These are phyloP conservation scores for Diversispora eburnea DNA, from an alignment of 192 early-diverging fungal genomes.

Conservation along the genomic window DNA sequence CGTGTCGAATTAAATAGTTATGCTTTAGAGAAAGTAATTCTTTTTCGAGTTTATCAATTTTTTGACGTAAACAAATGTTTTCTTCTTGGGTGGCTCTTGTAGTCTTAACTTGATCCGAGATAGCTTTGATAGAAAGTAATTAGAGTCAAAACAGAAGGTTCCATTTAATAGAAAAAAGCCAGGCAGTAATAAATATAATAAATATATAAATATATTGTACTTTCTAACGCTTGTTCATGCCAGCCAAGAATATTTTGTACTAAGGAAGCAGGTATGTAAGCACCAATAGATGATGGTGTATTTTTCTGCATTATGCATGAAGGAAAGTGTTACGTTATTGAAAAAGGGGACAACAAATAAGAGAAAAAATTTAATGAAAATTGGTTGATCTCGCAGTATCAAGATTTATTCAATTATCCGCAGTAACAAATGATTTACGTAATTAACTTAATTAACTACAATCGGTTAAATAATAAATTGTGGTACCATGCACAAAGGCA, in stretches of 20 bases:
- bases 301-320: too few relatives aligned
- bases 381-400: background rate
- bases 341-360: too few relatives aligned
- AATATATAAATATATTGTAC: background rate
- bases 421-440: too few relatives aligned
- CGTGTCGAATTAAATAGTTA: background rate
- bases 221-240: conserved; percentile 13
- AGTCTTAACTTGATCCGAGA: background rate
- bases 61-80: background rate
- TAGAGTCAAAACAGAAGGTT: background rate
- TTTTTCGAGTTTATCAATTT: background rate
- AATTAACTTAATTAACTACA: too few relatives aligned
- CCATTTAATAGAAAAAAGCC: background rate
- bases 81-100: background rate
- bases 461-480: too few relatives aligned
- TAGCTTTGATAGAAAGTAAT: background rate
- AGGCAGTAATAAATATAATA: background rate
- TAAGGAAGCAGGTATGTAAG: background rate
- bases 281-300: background rate
- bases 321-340: too few relatives aligned
- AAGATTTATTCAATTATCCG: too few relatives aligned
- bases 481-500: too few relatives aligned
- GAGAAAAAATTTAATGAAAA: too few relatives aligned
- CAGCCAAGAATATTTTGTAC: conserved; percentile 14
- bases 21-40: background rate